Percentiles rank a stretch among this genome's conserved stretches.
Evolutionary conservation across 495 filamentous ascomycete species (phyloP).

Genomic region (Neohortaea acidophila): DNA sequence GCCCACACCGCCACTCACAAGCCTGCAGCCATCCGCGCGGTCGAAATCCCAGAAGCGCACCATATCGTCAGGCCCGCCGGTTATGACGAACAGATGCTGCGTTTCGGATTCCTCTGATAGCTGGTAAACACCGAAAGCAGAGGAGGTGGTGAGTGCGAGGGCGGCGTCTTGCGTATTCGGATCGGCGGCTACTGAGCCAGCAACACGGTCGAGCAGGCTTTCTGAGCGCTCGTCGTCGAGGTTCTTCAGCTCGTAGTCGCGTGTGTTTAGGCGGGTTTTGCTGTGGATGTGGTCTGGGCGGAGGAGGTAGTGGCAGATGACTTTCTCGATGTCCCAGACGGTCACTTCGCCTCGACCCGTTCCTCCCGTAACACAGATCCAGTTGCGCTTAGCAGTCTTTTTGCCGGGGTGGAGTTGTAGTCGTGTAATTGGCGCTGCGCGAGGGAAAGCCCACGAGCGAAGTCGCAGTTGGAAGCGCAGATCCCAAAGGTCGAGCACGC

Average conservation of each 20-base stretch:
- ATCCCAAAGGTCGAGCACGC: slow-evolving; percentile 90
- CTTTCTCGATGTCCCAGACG: slow-evolving; percentile 89
- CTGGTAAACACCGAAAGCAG: slow-evolving; percentile 37
- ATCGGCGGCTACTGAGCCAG: slow-evolving; percentile 34
- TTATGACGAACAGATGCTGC: slow-evolving; percentile 57
- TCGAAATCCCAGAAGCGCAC: slow-evolving; percentile 84
- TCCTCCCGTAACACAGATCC: slow-evolving; percentile 76
- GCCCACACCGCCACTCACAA: slow-evolving; percentile 62
- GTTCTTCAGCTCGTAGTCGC: slow-evolving; percentile 71
- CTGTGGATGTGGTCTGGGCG: slow-evolving; percentile 37
- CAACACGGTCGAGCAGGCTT: slow-evolving; percentile 78
- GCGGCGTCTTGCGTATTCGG: slow-evolving; percentile 36
- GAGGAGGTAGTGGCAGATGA: slow-evolving; percentile 78
- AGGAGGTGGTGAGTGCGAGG: slow-evolving; percentile 34
- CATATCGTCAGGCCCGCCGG: slow-evolving; percentile 77
- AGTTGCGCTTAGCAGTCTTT: slow-evolving; percentile 38
- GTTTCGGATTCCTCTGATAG: slow-evolving; percentile 44
- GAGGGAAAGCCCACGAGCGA: slow-evolving; percentile 78
- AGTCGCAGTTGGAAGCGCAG: slow-evolving; percentile 77
- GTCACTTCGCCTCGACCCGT: slow-evolving; percentile 86
- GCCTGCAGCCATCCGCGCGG: slow-evolving; percentile 52
- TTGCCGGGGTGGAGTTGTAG: slow-evolving; percentile 55
- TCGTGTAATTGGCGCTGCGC: slow-evolving; percentile 65
- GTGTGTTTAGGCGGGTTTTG: slow-evolving; percentile 19
- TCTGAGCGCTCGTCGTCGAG: slow-evolving; percentile 82